Conservation (phyloP, 1,284 basidiomycete genomes). For the Apiotrichum akiyoshidainum region DNA sequence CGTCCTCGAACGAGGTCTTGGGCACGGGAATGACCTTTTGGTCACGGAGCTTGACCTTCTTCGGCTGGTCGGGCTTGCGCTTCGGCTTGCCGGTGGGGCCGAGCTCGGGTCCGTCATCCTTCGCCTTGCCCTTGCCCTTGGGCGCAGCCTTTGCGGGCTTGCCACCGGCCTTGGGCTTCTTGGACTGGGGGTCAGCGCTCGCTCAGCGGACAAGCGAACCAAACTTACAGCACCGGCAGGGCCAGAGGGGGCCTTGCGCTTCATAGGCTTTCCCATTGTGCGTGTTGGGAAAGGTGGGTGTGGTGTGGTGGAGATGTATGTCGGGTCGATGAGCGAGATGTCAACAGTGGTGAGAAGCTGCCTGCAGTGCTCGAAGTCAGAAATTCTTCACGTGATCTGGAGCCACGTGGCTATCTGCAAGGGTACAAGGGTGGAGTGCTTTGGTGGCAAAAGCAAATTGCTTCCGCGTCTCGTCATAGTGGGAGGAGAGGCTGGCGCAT, state of each 20-base stretch:
- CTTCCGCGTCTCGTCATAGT: too few relatives aligned
- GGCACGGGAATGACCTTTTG: conserved; percentile 50
- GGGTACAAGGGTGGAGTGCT: too few relatives aligned
- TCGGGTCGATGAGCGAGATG: background rate
- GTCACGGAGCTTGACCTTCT: conserved; percentile 50
- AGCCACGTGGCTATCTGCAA: background rate
- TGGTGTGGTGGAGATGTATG: background rate
- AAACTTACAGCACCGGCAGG: conserved; percentile 14
- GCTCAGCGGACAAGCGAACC: background rate
- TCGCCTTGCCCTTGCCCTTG: conserved; percentile 13
- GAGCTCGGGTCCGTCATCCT: conserved; percentile 9
- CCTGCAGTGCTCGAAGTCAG: conserved; percentile 3
- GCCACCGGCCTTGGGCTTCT: conserved; percentile 9
- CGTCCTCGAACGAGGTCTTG: conserved; percentile 33
- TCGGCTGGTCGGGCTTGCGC: conserved; percentile 44
- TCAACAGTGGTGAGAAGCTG: background rate
- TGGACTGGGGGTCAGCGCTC: conserved; percentile 1
- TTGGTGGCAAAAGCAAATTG: too few relatives aligned
- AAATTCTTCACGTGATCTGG: conserved; percentile 20
- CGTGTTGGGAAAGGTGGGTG: conserved; percentile 29
- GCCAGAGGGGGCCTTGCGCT: conserved; percentile 29
- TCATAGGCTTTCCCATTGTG: conserved; percentile 36
- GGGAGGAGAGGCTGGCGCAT: too few relatives aligned
- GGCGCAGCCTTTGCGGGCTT: conserved; percentile 2
- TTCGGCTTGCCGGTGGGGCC: conserved; percentile 45